Evolutionary conservation across 352 stramenopile genomes (phyloP).

Genomic region (Thraustochytrium sp.): DNA sequence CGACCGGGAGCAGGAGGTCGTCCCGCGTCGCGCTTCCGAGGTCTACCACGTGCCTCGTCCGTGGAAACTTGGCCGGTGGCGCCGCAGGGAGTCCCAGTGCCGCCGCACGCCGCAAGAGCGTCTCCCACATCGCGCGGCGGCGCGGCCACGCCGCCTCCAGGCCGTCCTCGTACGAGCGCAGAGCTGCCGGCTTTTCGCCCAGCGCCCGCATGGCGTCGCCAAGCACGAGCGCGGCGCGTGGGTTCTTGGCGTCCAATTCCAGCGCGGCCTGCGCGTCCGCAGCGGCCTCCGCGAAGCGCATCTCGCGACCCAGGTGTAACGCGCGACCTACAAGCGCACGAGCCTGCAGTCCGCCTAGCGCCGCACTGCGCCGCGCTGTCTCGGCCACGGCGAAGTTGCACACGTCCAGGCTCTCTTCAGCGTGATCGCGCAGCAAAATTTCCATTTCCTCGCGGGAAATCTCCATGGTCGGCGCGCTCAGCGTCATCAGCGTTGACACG

Average conservation of each 20-base stretch:
- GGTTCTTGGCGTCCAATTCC: neutral
- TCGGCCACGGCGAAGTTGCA: neutral
- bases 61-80: constrained; percentile 46
- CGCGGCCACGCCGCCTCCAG: neutral
- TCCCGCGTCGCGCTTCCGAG: constrained; percentile 47
- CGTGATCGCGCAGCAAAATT: neutral
- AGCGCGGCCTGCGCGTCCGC: neutral
- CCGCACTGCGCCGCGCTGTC: neutral
- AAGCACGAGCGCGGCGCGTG: neutral
- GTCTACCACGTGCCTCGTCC: constrained; percentile 47
- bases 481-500: neutral
- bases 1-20: constrained; percentile 40
- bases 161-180: neutral
- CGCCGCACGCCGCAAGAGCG: neutral
- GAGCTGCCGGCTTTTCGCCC: neutral
- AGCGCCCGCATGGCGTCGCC: neutral
- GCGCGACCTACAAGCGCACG: neutral
- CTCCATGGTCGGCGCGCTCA: neutral
- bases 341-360: neutral
- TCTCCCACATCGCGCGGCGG: neutral
- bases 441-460: neutral
- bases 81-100: neutral
- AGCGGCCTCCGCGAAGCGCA: neutral
- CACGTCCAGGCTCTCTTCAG: neutral
- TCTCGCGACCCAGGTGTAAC: neutral